Base-by-base conservation (phyloP, 208 protist species). In the Tritrichomonas musculus region DNA sequence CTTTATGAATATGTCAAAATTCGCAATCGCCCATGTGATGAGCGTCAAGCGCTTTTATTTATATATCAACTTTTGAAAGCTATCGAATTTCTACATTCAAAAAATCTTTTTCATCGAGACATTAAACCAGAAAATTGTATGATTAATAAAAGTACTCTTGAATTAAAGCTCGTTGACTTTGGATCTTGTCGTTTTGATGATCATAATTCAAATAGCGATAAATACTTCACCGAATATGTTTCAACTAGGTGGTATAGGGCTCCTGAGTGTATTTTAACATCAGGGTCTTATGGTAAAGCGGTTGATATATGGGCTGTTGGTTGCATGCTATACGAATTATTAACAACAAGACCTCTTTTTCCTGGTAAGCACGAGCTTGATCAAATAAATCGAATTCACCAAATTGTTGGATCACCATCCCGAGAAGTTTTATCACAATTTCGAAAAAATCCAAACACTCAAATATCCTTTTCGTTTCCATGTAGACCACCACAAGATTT, bases 61-160 rank as follows among this genome's bases (percentile, higher is more conserved):
- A 88, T 88, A 39, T 88, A 88, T 57, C 77, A 88, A 36, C 27
- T 88, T 8, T 30, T 88, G 0, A 57, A 53, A 88, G 20, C 47
- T 39, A n/a, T 88, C 20, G 77, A 41, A 20, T 88, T 88, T 57
- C 53, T 88, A 47, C 77, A 88, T 57, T 88, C 77, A 0, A 88
- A 88, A 36, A 97, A 97, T 22, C 98, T 98, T 95, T 99, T 99
- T 95, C 96, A 97, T 92, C 49, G 95, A 0, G 94, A 96, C 73
- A 94, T 95, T 22, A 99, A 99, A 94, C 98, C 98, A 39, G 98
- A 99, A 95, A 99, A 99, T 95, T 95, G 99, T 22, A 96, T 99
- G 36, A 93, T 97, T 9, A 94, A 93, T 30, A 93, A 55, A 33
- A 3, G 98, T 0, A 69, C 50, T 9, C 30, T 64, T 36, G 93